Evolutionary conservation across 2,329 filamentous ascomycete genomes (phyloP), one percentile per base, ranked within the genome.

Genomic region (Aspergillus sp.): DNA sequence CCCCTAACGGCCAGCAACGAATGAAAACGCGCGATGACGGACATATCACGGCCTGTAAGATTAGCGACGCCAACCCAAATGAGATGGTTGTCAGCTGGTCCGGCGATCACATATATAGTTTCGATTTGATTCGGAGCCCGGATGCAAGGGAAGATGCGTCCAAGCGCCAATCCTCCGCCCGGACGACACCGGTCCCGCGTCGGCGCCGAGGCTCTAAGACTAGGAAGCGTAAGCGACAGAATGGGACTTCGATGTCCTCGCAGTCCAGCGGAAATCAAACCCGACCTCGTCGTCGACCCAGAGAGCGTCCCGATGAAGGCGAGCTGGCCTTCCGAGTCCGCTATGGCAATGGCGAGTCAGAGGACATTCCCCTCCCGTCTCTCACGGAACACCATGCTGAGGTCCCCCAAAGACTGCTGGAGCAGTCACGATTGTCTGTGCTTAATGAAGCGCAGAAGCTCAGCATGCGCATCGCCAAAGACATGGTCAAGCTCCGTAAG

Each of bases 21-120:
- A 78, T 77, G 59, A 72, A 65, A 27, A 58, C 67, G n/a, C 67
- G 71, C 15, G 84, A 87, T 57, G 83, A 83, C 62, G 84, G 86
- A 4, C 86, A 89, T 66, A 89, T 90, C 67, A 89, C 87, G 2
- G 86, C 87, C 15, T 88, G 86, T 74, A 90, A 89, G 73, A 90
- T 90, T 68, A 88, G 86, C 65, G 86, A 89, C 73, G 85, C 85
- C 8, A 83, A 87, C 61, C 88, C 87, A 0, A 87, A 89, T 63
- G 87, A 90, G 67, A 83, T 90, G 68, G 75, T 90, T 13, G 87
- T 85, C 21, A 89, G 86, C 66, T 90, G 87, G 87, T 88, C 86
- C 19, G 86, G 85, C 21, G 86, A 88, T 62, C 81, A 86, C 63
- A 86, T 89, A 54, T 87, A 88, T 73, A 84, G 84, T 66, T 90